These are phyloP conservation scores for Termitomyces sp. DNA, from an alignment of 768 basidiomycete species.

Conservation along the genomic window DNA sequence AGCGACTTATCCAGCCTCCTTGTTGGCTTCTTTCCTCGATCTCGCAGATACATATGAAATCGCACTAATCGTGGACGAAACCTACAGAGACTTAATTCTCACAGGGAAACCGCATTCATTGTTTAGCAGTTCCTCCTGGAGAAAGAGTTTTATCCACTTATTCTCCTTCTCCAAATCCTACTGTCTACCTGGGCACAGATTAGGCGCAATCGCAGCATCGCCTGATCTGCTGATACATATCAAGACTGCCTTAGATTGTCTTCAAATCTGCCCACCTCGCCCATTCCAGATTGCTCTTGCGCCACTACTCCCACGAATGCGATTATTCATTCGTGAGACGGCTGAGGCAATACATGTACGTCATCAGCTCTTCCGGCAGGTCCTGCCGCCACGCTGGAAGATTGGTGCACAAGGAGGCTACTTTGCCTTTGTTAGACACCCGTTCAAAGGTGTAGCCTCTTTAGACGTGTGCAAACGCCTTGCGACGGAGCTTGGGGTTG, in stretches of 20 bases:
- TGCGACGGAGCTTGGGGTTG: conserved; percentile 57
- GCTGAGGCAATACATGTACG: conserved; percentile 46
- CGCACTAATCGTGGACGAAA: conserved; percentile 81
- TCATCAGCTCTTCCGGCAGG: conserved; percentile 48
- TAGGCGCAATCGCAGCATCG: conserved; percentile 67
- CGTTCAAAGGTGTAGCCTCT: conserved; percentile 44
- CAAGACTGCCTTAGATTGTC: conserved; percentile 62
- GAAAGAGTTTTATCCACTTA: conserved; percentile 57
- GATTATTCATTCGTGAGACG: conserved; percentile 45
- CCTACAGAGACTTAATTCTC: conserved; percentile 79
- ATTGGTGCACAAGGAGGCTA: conserved; percentile 68
- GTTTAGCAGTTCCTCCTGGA: conserved; percentile 56
- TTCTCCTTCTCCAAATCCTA: conserved; percentile 83
- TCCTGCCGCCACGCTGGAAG: conserved; percentile 51
- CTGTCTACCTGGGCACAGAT: conserved; percentile 76
- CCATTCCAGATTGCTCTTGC: conserved; percentile 65
- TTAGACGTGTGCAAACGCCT: conserved; percentile 53
- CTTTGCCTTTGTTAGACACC: conserved; percentile 74
- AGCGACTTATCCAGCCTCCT: conserved; percentile 51
- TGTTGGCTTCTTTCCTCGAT: conserved; percentile 53
- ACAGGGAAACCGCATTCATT: conserved; percentile 45
- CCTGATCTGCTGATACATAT: conserved; percentile 43
- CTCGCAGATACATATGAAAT: conserved; percentile 51
- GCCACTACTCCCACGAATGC: conserved; percentile 47
- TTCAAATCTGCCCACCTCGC: conserved; percentile 78